A percentile compares a stretch with the other conserved stretches of the same genome.
Evolutionary conservation across 345 rosid genomes (phyloP).

Genomic region (Lumnitzera littorea): DNA sequence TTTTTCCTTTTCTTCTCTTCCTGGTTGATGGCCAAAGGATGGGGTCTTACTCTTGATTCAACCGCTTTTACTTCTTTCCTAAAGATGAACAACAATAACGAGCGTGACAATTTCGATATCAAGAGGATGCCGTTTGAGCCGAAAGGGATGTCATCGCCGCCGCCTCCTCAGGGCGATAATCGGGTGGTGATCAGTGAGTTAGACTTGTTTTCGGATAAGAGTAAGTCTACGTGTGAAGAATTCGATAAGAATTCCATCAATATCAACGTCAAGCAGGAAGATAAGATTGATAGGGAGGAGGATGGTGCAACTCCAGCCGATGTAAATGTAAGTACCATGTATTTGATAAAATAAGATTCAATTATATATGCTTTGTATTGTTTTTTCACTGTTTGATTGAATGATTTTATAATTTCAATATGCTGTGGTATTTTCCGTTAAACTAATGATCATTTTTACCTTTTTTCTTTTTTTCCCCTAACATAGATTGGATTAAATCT

Average conservation of each 20-base stretch:
- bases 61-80: constrained; percentile 12
- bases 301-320: constrained; percentile 10
- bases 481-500: constrained; percentile 49
- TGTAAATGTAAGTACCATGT: constrained; percentile 22
- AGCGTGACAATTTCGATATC: no score
- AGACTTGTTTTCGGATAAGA: constrained; percentile 27
- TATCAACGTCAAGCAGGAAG: background rate
- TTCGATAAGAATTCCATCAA: no score
- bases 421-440: no score
- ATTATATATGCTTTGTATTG: background rate
- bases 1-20: constrained; percentile 7
- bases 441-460: no score
- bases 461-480: background rate
- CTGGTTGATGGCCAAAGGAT: constrained; percentile 36
- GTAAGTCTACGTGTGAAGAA: background rate
- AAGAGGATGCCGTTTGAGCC: no score
- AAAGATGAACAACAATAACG: background rate
- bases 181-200: constrained; percentile 28
- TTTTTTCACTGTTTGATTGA: background rate
- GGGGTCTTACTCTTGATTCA: constrained; percentile 49
- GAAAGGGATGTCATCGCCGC: background rate
- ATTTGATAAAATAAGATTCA: background rate
- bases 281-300: background rate
- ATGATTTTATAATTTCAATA: background rate
- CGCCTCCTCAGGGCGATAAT: constrained; percentile 7